Base-by-base conservation (phyloP, 495 filamentous ascomycete species). In the Penicillium chermesinum region DNA sequence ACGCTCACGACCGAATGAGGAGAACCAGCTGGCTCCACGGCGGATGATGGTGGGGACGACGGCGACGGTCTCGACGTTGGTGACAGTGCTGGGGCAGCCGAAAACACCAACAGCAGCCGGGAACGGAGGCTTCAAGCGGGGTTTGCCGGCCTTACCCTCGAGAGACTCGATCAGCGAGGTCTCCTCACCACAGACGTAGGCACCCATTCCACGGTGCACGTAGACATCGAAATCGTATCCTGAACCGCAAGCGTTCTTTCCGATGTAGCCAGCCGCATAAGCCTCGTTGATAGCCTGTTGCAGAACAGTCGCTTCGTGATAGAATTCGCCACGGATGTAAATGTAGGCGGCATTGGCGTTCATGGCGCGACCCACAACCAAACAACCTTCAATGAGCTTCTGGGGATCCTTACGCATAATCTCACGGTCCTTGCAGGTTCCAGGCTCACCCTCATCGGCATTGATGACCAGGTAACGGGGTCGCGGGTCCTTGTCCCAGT, bases 401-500 rank as follows among this genome's bases (percentile, higher is more conserved):
- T 98, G 93, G 37, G 93, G 93, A 65, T 98, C 94, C 71, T 98
- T 97, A 67, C 93, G 89, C 91, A 98, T 98, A 61, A 98, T 98
- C 71, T 97, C 94, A 63, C 93, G 87, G 68, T 98, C 93, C 74
- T 98, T 98, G 84, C 93, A 98, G 25, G 93, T 98, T 64, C 93
- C 93, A 7, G 93, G 93, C 70, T 98, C 93, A 64, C 93, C 93
- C 77, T 98, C 93, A 65, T 98, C 93, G 54, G 93, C 93, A 60
- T 98, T 98, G 74, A 98, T 87, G 42, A 98, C 90, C 35, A 98
- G 77, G 61, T 98, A 98, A 48, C 93, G 83, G 49, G 94, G 94
- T 67, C 94, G 91, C 46, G 77, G 89, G 64, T 96, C 94, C 76
- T 96, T 95, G 58, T 97, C 90, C 94, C 93, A 98, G 67, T 88